These are phyloP conservation scores for Protomyces gravidus DNA, from an alignment of 1,139 yeast species.

Conservation along the genomic window DNA sequence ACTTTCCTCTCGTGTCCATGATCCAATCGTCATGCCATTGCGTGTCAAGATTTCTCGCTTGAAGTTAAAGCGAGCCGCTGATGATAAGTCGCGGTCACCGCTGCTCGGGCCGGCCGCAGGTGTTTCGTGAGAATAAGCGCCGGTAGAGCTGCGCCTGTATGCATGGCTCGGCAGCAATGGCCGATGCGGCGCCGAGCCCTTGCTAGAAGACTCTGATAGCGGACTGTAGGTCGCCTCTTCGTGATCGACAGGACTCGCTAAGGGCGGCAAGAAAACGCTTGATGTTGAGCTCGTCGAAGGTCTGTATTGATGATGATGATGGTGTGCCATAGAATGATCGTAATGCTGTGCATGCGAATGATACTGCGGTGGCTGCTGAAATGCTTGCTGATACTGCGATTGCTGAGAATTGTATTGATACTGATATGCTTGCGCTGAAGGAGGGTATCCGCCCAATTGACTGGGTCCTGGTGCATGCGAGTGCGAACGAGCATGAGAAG, in stretches of 20 bases:
- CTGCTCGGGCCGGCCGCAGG: background rate
- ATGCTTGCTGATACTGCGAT: background rate
- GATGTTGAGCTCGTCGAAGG: background rate
- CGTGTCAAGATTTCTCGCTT: background rate
- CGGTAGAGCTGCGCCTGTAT: background rate
- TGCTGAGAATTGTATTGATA: background rate
- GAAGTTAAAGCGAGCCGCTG: background rate
- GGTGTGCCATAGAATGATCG: background rate
- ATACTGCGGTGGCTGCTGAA: background rate
- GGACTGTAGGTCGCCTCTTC: background rate
- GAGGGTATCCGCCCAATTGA: background rate
- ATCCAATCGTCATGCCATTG: constrained; percentile 3
- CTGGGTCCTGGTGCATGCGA: background rate
- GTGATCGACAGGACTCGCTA: background rate
- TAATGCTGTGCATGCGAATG: background rate
- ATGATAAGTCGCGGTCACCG: background rate
- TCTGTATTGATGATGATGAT: background rate
- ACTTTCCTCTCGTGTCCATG: constrained; percentile 6
- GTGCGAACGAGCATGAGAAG: background rate
- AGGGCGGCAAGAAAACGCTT: background rate
- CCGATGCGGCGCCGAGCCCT: background rate
- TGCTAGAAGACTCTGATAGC: background rate
- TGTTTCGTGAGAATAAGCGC: background rate
- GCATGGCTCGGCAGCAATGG: background rate
- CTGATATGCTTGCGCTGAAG: background rate